A percentile compares a stretch with the other conserved stretches of the same genome.
Evolutionary conservation across 2,329 filamentous ascomycete genomes (phyloP).

Genomic region (Ascochyta viciae-villosae): DNA sequence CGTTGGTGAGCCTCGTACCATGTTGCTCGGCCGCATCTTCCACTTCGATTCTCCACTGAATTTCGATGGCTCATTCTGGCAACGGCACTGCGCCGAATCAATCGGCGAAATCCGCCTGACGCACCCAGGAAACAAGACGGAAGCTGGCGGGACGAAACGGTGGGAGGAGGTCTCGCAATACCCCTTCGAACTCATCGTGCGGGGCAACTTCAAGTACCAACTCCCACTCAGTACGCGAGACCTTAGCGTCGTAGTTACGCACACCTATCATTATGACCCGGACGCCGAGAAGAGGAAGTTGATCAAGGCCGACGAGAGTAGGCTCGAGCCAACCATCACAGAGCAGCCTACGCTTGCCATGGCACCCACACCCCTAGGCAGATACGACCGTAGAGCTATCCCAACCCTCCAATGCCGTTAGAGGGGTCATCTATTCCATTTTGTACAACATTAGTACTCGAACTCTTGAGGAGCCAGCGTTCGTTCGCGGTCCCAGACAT

Average conservation of each 20-base stretch:
- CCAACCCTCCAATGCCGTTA: slow-evolving; percentile 25
- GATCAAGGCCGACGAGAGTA: slow-evolving; percentile 15
- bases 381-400: slow-evolving; percentile 38
- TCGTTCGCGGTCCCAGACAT: slow-evolving; percentile 21
- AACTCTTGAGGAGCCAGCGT: slow-evolving; percentile 21
- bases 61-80: slow-evolving; percentile 90
- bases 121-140: slow-evolving; percentile 87
- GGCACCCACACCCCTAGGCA: slow-evolving; percentile 35
- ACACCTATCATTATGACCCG: slow-evolving; percentile 46
- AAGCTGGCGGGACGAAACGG: slow-evolving; percentile 78
- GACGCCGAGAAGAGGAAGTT: slow-evolving; percentile 45
- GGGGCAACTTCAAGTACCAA: slow-evolving; percentile 87
- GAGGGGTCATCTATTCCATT: slow-evolving; percentile 13
- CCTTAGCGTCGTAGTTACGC: slow-evolving; percentile 59
- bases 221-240: slow-evolving; percentile 64
- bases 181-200: slow-evolving; percentile 90
- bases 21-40: slow-evolving; percentile 88
- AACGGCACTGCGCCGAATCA: slow-evolving; percentile 73
- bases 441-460: slow-evolving; percentile 30
- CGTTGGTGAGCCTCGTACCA: slow-evolving; percentile 72
- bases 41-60: slow-evolving; percentile 86
- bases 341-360: slow-evolving; percentile 19
- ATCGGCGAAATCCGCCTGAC: slow-evolving; percentile 82
- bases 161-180: slow-evolving; percentile 93
- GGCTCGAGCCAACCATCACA: slow-evolving; percentile 17